phyloP scores from a whole-genome alignment of 192 early-diverging fungal genomes.

The Glomus cerebriforme region DNA sequence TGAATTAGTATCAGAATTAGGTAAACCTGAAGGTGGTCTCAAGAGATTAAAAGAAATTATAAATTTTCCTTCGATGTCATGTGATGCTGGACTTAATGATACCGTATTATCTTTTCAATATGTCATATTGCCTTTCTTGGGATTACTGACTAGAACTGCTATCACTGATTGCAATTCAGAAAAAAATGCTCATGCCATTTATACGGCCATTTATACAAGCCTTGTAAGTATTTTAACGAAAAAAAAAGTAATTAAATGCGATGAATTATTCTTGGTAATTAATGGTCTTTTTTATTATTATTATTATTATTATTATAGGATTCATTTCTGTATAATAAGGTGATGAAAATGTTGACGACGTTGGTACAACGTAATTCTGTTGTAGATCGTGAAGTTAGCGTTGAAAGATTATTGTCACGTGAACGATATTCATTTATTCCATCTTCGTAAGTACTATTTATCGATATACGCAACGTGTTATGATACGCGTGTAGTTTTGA shows the following conservation, averaged over 20 bases:
- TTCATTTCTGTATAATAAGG: slow-evolving; percentile 27
- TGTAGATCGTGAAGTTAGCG: not conserved
- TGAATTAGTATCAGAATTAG: slow-evolving; percentile 35
- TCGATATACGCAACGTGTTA: too few species aligned
- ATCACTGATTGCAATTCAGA: slow-evolving; percentile 41
- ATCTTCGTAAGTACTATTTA: slow-evolving; percentile 20
- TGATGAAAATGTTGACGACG: slow-evolving; percentile 12
- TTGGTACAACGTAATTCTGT: slow-evolving; percentile 36
- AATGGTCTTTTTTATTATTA: not conserved
- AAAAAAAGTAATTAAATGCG: not conserved
- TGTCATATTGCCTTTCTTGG: slow-evolving; percentile 36
- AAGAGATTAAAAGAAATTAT: slow-evolving; percentile 35
- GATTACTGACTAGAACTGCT: slow-evolving; percentile 36
- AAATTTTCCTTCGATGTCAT: slow-evolving; percentile 26
- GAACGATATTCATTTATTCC: slow-evolving; percentile 14
- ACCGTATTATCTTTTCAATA: slow-evolving; percentile 38
- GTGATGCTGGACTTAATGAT: slow-evolving; percentile 25
- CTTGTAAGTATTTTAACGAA: not conserved
- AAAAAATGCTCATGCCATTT: slow-evolving; percentile 36
- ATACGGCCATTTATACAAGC: slow-evolving; percentile 37
- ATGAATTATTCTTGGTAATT: too few species aligned
- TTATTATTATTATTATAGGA: slow-evolving; percentile 33
- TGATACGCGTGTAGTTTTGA: not conserved
- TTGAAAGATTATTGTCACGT: not conserved
- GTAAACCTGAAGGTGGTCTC: slow-evolving; percentile 1